A percentile compares a stretch with the other conserved stretches of the same genome.
phyloP scores from a whole-genome alignment of 768 basidiomycete species.

The Guyanaporus albipodus region DNA sequence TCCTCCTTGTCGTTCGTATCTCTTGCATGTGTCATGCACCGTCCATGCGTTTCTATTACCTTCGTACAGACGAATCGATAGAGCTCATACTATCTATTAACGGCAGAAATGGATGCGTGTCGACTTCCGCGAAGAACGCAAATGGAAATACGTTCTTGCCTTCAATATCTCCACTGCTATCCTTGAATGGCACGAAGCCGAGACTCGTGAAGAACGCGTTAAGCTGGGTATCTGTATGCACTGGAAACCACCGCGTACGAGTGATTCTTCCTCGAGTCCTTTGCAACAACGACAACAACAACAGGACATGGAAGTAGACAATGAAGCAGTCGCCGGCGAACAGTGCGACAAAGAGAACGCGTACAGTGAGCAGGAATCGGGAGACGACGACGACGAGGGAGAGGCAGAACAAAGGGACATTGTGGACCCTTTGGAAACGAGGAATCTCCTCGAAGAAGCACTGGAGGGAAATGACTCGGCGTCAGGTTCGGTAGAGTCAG shows the following conservation, averaged over 20 bases:
- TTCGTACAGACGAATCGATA: neutral
- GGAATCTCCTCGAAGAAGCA: conserved; percentile 53
- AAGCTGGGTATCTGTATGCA: conserved; percentile 62
- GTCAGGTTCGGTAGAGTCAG: conserved; percentile 29
- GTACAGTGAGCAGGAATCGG: conserved; percentile 40
- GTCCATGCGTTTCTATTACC: neutral
- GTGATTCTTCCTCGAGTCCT: conserved; percentile 12
- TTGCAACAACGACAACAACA: conserved; percentile 32
- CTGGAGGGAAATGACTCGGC: conserved; percentile 37
- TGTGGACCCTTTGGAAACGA: conserved; percentile 58
- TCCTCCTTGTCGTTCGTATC: neutral
- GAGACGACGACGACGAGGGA: conserved; percentile 57
- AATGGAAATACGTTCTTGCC: conserved; percentile 87
- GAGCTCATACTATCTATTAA: conserved; percentile 12
- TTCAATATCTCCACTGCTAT: conserved; percentile 78
- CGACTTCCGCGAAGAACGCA: conserved; percentile 92
- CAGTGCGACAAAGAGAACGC: conserved; percentile 22
- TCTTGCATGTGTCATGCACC: neutral
- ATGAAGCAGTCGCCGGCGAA: conserved; percentile 14
- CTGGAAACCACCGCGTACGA: conserved; percentile 51
- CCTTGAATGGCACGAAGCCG: conserved; percentile 82
- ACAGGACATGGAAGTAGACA: conserved; percentile 32
- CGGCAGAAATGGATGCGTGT: conserved; percentile 91
- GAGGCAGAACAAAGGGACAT: conserved; percentile 52
- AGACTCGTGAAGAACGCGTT: conserved; percentile 58